Evolutionary conservation across 345 rosid genomes (phyloP).

Genomic region (Camelina laxa): DNA sequence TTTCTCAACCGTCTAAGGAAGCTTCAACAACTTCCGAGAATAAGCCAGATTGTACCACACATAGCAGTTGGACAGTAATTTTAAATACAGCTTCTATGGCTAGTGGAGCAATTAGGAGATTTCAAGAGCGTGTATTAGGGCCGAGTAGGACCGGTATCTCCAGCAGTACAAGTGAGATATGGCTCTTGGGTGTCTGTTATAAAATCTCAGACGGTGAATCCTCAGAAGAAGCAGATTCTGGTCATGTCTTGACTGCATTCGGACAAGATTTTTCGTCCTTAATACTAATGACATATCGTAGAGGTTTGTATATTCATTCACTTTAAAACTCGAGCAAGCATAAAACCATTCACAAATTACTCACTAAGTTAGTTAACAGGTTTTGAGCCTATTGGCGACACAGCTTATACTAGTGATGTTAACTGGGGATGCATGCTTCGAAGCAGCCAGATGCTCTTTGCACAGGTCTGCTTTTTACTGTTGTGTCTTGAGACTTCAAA

Average conservation of each 20-base stretch:
- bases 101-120: conserved; percentile 83
- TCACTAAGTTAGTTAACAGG: conserved; percentile 55
- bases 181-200: conserved; percentile 86
- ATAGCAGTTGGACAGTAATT: conserved; percentile 72
- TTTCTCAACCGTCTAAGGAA: conserved; percentile 54
- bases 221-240: conserved; percentile 50
- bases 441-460: conserved; percentile 96
- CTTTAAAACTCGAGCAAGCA: conserved; percentile 22
- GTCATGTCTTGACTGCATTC: conserved; percentile 57
- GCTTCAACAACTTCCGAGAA: conserved; percentile 51
- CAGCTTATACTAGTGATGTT: conserved; percentile 73
- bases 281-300: conserved; percentile 77
- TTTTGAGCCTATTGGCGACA: conserved; percentile 73
- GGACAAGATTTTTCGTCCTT: conserved; percentile 73
- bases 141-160: conserved; percentile 66
- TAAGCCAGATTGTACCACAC: conserved; percentile 46
- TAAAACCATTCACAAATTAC: conserved; percentile 9
- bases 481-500: not conserved
- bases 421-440: conserved; percentile 99
- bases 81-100: conserved; percentile 67
- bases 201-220: conserved; percentile 57
- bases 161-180: conserved; percentile 70
- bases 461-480: conserved; percentile 59
- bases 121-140: conserved; percentile 88
- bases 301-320: conserved; percentile 58